Conservation (phyloP, 176 grass and related monocot species). For the Lolium multiflorum region DNA sequence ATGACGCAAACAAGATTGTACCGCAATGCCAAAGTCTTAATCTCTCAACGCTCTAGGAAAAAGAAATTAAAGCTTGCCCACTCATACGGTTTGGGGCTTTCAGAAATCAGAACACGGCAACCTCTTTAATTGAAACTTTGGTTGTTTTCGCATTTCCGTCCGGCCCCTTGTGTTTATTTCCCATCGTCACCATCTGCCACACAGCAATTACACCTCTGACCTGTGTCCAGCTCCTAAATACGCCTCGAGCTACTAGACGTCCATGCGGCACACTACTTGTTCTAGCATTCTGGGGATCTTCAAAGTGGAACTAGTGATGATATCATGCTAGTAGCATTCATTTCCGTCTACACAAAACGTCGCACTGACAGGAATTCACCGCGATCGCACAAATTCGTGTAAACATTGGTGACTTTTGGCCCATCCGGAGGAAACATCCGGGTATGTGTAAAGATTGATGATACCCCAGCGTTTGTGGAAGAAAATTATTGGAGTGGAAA, state of each 20-base stretch:
- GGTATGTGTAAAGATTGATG: conserved; percentile 28
- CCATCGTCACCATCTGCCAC: conserved; percentile 22
- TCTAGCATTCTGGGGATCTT: conserved; percentile 54
- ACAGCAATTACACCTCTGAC: conserved; percentile 32
- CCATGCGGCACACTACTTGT: conserved; percentile 28
- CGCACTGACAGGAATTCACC: conserved; percentile 22
- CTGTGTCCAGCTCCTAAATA: conserved; percentile 40
- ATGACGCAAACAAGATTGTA: too few relatives aligned
- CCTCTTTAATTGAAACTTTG: not conserved
- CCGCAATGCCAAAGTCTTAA: too few relatives aligned
- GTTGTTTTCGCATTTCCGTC: not conserved
- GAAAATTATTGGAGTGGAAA: conserved; percentile 26
- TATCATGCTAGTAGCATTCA: conserved; percentile 49
- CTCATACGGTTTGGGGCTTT: not conserved
- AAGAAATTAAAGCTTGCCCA: not conserved
- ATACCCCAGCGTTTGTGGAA: not conserved
- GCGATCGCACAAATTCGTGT: conserved; percentile 23
- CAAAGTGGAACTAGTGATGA: conserved; percentile 29
- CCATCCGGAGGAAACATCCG: conserved; percentile 1
- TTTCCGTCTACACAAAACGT: conserved; percentile 6
- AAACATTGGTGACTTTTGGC: conserved; percentile 22
- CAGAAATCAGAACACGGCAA: not conserved
- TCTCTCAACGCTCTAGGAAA: too few relatives aligned
- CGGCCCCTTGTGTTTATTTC: conserved; percentile 8
- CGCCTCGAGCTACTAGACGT: conserved; percentile 32